phyloP scores from a whole-genome alignment of 179 eudicot genomes.

The Amaranthus tricolor region DNA sequence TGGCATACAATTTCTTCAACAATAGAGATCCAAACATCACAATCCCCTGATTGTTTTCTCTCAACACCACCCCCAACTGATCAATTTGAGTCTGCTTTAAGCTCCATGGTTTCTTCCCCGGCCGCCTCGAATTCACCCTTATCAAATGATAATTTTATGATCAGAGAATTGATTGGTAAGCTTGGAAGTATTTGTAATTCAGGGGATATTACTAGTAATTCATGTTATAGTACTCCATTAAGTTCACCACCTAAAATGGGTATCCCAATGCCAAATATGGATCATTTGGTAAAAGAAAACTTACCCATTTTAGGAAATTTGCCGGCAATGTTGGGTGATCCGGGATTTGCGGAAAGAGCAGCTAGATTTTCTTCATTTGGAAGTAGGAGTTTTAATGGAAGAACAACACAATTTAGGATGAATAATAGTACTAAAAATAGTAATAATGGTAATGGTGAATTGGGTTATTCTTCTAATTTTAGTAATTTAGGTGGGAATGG shows the following conservation, averaged over 20 bases:
- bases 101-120: slow-evolving; percentile 73
- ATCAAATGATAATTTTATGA: slow-evolving; percentile 37
- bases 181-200: slow-evolving; percentile 42
- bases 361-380: slow-evolving; percentile 81
- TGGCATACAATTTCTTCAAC: slow-evolving; percentile 36
- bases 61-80: slow-evolving; percentile 26
- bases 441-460: slow-evolving; percentile 23
- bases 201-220: slow-evolving; percentile 31
- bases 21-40: slow-evolving; percentile 32
- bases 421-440: not conserved
- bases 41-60: slow-evolving; percentile 36
- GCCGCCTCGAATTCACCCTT: slow-evolving; percentile 35
- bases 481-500: slow-evolving; percentile 24
- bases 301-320: slow-evolving; percentile 40
- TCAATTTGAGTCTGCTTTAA: slow-evolving; percentile 54
- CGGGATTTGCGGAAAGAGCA: slow-evolving; percentile 75
- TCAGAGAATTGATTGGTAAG: slow-evolving; percentile 61
- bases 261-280: slow-evolving; percentile 38
- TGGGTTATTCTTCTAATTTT: slow-evolving; percentile 26
- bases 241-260: slow-evolving; percentile 50
- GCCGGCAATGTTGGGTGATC: slow-evolving; percentile 64
- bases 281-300: slow-evolving; percentile 39
- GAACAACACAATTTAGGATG: slow-evolving; percentile 35
- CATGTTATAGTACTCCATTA: slow-evolving; percentile 43
- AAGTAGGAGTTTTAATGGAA: slow-evolving; percentile 70